Percentiles rank a stretch among this genome's conserved stretches.
Evolutionary conservation across 2,329 filamentous ascomycete genomes (phyloP).

Genomic region (Nannizziopsis barbatae): DNA sequence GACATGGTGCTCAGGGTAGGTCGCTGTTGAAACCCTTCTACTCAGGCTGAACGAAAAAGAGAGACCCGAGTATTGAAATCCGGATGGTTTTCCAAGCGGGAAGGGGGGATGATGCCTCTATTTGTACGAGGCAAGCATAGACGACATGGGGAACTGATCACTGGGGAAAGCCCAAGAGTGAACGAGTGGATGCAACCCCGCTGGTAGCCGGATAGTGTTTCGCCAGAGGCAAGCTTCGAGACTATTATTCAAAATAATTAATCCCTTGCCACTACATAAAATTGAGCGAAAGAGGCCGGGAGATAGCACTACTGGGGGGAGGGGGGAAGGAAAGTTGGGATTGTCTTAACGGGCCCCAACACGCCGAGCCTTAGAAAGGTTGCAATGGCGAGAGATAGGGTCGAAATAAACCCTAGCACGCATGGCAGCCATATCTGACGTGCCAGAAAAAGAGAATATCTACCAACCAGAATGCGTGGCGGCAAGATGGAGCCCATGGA

Average conservation of each 20-base stretch:
- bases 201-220: slow-evolving; percentile 13
- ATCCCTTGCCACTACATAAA: slow-evolving; percentile 8
- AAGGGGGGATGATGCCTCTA: slow-evolving; percentile 9
- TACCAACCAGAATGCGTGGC: not conserved
- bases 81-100: slow-evolving; percentile 9
- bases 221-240: not conserved
- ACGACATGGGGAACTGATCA: not conserved
- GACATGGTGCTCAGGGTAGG: slow-evolving; percentile 7
- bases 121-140: slow-evolving; percentile 11
- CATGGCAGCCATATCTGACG: no score
- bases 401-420: not conserved
- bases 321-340: not conserved
- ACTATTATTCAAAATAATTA: not conserved
- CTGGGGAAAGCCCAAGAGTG: not conserved
- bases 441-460: not conserved
- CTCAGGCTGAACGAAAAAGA: not conserved
- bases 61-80: slow-evolving; percentile 8
- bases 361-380: slow-evolving; percentile 5
- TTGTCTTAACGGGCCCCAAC: slow-evolving; percentile 3
- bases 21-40: slow-evolving; percentile 1
- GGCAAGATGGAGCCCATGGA: not conserved
- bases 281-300: slow-evolving; percentile 5
- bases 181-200: slow-evolving; percentile 9
- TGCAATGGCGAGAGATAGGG: not conserved
- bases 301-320: not conserved